Percentiles rank a stretch among this genome's conserved stretches.
phyloP scores from a whole-genome alignment of 208 protist genomes.

The Blastocrithidia nonstop region DNA sequence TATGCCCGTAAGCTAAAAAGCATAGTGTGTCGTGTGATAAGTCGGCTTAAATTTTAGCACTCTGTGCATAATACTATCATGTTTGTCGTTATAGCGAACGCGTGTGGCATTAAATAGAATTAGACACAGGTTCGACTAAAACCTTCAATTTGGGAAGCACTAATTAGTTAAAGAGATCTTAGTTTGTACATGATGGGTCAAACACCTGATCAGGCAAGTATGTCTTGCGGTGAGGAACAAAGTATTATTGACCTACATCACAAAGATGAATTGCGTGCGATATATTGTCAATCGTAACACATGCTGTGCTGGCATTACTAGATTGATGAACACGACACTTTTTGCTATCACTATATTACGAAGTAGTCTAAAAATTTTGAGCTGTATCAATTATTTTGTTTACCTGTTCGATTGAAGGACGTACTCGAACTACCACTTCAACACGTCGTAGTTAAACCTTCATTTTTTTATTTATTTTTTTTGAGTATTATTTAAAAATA shows the following conservation, averaged over 20 bases:
- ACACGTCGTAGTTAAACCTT: conserved; percentile 37
- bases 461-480: too few relatives aligned
- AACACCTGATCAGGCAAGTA: too few relatives aligned
- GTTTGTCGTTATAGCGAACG: not conserved
- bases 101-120: too few relatives aligned
- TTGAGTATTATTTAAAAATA: too few relatives aligned
- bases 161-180: conserved; percentile 44
- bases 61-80: not conserved
- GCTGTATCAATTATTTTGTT: not conserved
- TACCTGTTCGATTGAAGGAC: conserved; percentile 8
- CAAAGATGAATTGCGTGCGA: not conserved
- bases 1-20: conserved; percentile 81
- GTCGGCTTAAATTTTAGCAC: not conserved
- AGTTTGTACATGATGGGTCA: conserved; percentile 21
- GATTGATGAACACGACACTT: not conserved
- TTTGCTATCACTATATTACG: not conserved
- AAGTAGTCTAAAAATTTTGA: not conserved
- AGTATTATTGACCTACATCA: not conserved
- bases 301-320: not conserved
- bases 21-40: conserved; percentile 68
- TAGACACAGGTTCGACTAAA: too few relatives aligned
- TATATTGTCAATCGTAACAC: not conserved
- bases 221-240: too few relatives aligned
- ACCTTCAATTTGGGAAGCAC: conserved; percentile 13
- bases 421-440: conserved; percentile 53